These are phyloP conservation scores for Teratosphaeria zuluensis DNA, from an alignment of 2,329 filamentous ascomycete genomes.

Conservation along the genomic window DNA sequence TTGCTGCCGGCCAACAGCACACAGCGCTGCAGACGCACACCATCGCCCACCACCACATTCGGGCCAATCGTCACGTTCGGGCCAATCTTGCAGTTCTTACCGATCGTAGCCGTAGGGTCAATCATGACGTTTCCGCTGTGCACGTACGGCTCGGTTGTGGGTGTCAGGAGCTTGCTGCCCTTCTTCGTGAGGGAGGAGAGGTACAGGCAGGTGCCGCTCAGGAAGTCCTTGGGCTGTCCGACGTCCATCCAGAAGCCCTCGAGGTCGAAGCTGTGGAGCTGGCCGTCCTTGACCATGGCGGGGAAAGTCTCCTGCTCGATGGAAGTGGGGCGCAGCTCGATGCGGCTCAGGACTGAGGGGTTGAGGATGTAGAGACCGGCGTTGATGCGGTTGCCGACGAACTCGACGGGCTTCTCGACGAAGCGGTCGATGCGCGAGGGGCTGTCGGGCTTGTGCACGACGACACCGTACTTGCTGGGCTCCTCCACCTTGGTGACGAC, in stretches of 20 bases:
- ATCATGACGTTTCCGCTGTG: conserved; percentile 93
- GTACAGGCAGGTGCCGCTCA: conserved; percentile 92
- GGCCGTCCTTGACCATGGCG: conserved; percentile 76
- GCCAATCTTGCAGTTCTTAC: conserved; percentile 95
- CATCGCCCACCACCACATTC: conserved; percentile 83
- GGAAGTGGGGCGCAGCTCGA: conserved; percentile 90
- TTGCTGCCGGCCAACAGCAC: conserved; percentile 83
- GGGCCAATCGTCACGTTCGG: conserved; percentile 95
- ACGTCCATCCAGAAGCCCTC: conserved; percentile 99
- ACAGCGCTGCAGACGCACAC: conserved; percentile 85
- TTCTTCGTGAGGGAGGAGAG: conserved; percentile 87
- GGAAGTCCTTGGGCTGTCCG: conserved; percentile 96
- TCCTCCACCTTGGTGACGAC: conserved; percentile 98
- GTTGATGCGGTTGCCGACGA: conserved; percentile 97
- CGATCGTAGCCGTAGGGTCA: conserved; percentile 88
- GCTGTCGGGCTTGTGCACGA: conserved; percentile 93
- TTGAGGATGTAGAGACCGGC: conserved; percentile 98
- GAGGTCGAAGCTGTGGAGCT: conserved; percentile 90
- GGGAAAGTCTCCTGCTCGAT: conserved; percentile 99
- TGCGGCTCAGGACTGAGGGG: conserved; percentile 78
- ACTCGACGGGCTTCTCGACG: conserved; percentile 98
- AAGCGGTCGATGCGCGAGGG: conserved; percentile 91
- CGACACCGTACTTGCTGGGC: conserved; percentile 96
- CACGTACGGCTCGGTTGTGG: conserved; percentile 63
- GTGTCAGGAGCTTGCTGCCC: conserved; percentile 71